phyloP scores from a whole-genome alignment of 106 monocot genomes.

The Dendrobium chrysotoxum region DNA sequence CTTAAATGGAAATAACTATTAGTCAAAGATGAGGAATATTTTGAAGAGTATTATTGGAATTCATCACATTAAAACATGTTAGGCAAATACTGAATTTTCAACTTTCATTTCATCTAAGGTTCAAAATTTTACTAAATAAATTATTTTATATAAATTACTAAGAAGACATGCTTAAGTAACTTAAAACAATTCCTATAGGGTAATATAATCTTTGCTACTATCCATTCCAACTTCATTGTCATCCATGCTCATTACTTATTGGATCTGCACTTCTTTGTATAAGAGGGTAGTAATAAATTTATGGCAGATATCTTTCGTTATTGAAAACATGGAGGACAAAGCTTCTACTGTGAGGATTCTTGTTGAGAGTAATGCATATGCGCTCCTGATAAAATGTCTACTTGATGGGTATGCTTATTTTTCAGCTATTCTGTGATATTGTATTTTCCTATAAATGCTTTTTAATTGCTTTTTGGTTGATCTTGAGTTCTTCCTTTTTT shows the following conservation, averaged over 20 bases:
- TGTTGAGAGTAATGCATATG: conserved; percentile 41
- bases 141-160: background rate
- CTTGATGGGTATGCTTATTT: conserved; percentile 50
- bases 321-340: conserved; percentile 52
- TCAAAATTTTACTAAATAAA: conserved; percentile 1
- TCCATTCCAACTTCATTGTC: background rate
- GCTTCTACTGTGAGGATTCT: conserved; percentile 39
- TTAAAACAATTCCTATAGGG: background rate
- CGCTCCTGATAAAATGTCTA: conserved; percentile 64
- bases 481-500: background rate
- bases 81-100: background rate
- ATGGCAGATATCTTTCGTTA: conserved; percentile 57
- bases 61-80: background rate
- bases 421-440: background rate
- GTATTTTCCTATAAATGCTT: background rate
- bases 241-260: background rate
- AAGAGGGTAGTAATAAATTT: background rate
- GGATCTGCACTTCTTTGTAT: background rate
- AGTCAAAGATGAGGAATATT: background rate
- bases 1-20: background rate
- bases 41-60: background rate
- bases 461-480: background rate
- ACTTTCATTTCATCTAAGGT: background rate
- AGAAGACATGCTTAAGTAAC: background rate
- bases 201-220: background rate